Evolutionary conservation across 345 rosid genomes (phyloP).

Genomic region (Cardamine chenopodiifolia): DNA sequence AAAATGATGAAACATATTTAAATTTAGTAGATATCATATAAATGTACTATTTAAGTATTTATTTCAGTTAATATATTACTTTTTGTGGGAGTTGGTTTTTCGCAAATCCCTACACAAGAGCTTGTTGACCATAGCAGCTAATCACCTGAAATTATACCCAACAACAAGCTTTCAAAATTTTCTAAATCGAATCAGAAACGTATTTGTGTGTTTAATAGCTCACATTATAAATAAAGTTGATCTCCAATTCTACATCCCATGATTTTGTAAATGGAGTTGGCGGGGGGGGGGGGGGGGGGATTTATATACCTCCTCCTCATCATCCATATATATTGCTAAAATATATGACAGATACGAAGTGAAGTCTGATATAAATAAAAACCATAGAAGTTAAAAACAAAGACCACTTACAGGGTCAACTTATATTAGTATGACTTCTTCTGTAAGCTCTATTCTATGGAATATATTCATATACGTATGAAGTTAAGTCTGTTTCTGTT

Average conservation of each 20-base stretch:
- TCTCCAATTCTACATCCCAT: background rate
- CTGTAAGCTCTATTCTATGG: background rate
- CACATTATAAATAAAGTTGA: no score
- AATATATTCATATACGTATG: background rate
- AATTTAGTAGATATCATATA: background rate
- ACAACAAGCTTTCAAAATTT: background rate
- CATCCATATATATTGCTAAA: background rate
- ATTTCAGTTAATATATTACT: background rate
- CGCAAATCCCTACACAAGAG: background rate
- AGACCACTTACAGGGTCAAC: constrained; percentile 10
- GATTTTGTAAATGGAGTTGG: background rate
- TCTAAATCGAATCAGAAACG: no score
- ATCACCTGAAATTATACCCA: no score
- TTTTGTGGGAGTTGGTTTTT: background rate
- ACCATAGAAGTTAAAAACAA: background rate
- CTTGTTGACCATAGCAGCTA: background rate
- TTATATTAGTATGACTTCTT: background rate
- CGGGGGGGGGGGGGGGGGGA: background rate
- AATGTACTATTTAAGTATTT: background rate
- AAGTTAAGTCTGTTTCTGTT: background rate
- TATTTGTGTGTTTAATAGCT: no score
- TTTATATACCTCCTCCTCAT: background rate
- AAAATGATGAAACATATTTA: background rate
- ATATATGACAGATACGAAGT: background rate
- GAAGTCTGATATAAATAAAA: background rate